Percentiles rank a stretch among this genome's conserved stretches.
Conservation (phyloP, 345 rosid genomes). For the Citrus unshiu region DNA sequence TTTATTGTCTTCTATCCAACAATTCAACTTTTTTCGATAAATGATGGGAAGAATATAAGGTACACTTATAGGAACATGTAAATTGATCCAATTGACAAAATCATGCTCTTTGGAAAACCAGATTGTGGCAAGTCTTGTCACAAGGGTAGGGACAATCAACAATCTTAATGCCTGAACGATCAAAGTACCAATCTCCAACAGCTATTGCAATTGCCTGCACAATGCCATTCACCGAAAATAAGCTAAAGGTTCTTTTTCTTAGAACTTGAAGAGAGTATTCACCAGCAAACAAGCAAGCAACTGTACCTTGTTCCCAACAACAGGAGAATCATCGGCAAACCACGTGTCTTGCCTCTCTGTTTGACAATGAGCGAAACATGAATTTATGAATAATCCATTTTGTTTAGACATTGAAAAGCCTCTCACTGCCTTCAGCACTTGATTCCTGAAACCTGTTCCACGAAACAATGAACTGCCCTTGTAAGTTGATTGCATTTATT, state of each 20-base stretch:
- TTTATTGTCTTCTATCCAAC: constrained; percentile 27
- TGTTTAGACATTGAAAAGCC: constrained; percentile 64
- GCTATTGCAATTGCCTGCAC: constrained; percentile 80
- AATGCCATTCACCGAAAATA: constrained; percentile 4
- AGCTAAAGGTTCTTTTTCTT: neutral
- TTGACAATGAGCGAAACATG: constrained; percentile 97
- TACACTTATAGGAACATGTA: neutral
- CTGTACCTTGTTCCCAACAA: constrained; percentile 63
- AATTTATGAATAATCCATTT: constrained; percentile 84
- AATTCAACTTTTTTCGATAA: neutral
- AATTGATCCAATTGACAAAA: neutral
- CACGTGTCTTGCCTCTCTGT: constrained; percentile 95
- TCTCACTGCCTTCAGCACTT: constrained; percentile 64
- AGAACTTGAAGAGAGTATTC: too few relatives aligned
- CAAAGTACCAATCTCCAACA: constrained; percentile 96
- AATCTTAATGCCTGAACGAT: constrained; percentile 53
- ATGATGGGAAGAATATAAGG: constrained; percentile 6
- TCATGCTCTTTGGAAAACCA: constrained; percentile 58
- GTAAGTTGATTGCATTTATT: neutral
- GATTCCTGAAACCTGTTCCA: constrained; percentile 69
- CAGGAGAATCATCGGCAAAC: constrained; percentile 85
- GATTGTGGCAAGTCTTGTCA: constrained; percentile 87
- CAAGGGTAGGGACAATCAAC: constrained; percentile 91
- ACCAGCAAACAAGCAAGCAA: too few relatives aligned
- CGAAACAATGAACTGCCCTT: neutral